Base-by-base conservation (phyloP, 257 asterid species). In the Linderniella brevidens region DNA sequence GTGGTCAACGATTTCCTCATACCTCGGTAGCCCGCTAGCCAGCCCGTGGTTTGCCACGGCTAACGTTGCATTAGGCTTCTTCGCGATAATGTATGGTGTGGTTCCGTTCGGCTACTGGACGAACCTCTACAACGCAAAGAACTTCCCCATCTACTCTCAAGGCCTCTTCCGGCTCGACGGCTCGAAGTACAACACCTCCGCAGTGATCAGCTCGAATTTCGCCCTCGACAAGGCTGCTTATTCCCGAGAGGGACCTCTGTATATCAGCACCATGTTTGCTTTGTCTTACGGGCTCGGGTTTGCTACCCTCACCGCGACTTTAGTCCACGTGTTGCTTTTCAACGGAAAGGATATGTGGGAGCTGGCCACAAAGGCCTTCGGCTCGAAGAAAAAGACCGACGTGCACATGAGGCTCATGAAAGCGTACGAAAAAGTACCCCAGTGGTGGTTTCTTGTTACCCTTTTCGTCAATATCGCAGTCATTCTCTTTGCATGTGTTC, bases 1-100 rank as follows among this genome's bases (percentile, higher is more conserved):
- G 38, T 87, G 95, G 97, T 72, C 93, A 57, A 61, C 88, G 0
- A 62, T 87, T 14, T 83, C 95, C 1, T 66, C 97, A 1, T 83
- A 87, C 53, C 80, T 87, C 0, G 97, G 93, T 19, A 83, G 97
- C 65, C 97, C 97, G 8, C 49, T 83, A 0, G 97, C 95, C 1
- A 83, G 94, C 52, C 97, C 97, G 0, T 83, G 97, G 93, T 87
- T 87, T 29, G 97, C 97, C 41, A 79, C 97, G 8, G 95, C 97
- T 53, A 87, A 87, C 39, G 75, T 87, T 0, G 97, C 97, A 4
- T 86, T 13, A 8, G 93, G 93, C 0, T 83, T 69, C 47, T 56
- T 87, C 53, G 52, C 82, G 8, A 53, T 78, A 19, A 72, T 82
- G 92, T 83, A 87, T 51, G 77, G 75, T 11, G 74, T 83, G 54